Evolutionary conservation across 495 filamentous ascomycete species (phyloP), one percentile per base, ranked within the genome.

Genomic region (Venustampulla echinocandica): DNA sequence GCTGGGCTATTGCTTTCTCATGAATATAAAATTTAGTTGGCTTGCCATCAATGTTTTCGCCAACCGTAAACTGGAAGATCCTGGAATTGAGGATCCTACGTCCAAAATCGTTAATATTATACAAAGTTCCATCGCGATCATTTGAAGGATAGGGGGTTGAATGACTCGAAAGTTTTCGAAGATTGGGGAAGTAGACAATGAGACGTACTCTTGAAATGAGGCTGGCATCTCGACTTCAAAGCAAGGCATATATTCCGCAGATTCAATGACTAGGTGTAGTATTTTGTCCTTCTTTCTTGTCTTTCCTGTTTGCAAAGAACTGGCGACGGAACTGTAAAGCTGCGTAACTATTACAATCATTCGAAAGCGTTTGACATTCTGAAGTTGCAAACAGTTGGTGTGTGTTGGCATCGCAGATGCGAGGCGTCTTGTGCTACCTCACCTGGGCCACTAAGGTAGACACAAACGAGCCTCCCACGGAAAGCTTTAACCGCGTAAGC

Each of bases 1-100:
- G 44, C n/a, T 43, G 43, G 15, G 53, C 53, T 1, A 55, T 44
- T 10, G 43, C 53, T 30, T 38, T 19, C 34, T 47, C 33, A 17
- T 40, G 37, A 6, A 40, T 17, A 4, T 4, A 9, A 19, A 40
- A 40, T 22, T 40, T n/a, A 9, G 15, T 21, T 9, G 37, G 37
- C 3, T 9, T 22, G 10, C n/a, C 37, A 20, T 40, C 18, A 5
- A 22, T 19, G 6, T 9, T 19, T 20, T 40, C 37, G 4, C 37
- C 37, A n/a, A 40, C 18, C 7, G n/a, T 22, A n/a, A 40, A 40
- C 6, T 20, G 20, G 18, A 40, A 22, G 18, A 40, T 4, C 3
- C 37, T 4, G 18, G 37, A 40, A n/a, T 40, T 40, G 37, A 40
- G 10, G 37, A 40, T 40, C 22, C 37, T 40, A 35, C n/a, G 5